Conservation (phyloP, 768 basidiomycete genomes). For the Amanita pseudoporphyria region DNA sequence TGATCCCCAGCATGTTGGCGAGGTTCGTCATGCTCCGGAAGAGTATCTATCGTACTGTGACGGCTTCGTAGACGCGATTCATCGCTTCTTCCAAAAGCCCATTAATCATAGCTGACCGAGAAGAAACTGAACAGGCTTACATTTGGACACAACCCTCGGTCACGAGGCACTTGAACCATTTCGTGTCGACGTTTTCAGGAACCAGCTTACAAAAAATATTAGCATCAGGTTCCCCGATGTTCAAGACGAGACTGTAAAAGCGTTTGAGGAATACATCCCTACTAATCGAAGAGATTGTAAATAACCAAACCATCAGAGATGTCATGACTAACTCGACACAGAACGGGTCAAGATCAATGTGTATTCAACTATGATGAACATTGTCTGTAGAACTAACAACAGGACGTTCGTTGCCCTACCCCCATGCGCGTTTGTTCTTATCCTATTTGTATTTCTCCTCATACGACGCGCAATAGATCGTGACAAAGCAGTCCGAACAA, state of each 20-base stretch:
- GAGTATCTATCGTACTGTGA: slow-evolving; percentile 33
- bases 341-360: background rate
- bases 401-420: background rate
- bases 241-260: slow-evolving; percentile 15
- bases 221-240: slow-evolving; percentile 16
- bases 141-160: slow-evolving; percentile 27
- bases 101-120: background rate
- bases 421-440: no score
- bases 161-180: slow-evolving; percentile 15
- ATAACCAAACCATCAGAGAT: no score
- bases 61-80: slow-evolving; percentile 19
- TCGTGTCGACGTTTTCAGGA: slow-evolving; percentile 18
- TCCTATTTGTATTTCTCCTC: no score
- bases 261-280: slow-evolving; percentile 14
- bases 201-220: no score
- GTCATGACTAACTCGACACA: no score
- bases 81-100: background rate
- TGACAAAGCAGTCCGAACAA: no score
- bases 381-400: background rate
- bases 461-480: no score
- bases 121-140: slow-evolving; percentile 15
- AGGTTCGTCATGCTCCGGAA: slow-evolving; percentile 36
- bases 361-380: background rate
- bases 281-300: no score
- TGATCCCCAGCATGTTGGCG: slow-evolving; percentile 29